Percentiles rank a stretch among this genome's conserved stretches.
phyloP scores from a whole-genome alignment of 1,284 basidiomycete species.

The Cryptococcus wingfieldii region DNA sequence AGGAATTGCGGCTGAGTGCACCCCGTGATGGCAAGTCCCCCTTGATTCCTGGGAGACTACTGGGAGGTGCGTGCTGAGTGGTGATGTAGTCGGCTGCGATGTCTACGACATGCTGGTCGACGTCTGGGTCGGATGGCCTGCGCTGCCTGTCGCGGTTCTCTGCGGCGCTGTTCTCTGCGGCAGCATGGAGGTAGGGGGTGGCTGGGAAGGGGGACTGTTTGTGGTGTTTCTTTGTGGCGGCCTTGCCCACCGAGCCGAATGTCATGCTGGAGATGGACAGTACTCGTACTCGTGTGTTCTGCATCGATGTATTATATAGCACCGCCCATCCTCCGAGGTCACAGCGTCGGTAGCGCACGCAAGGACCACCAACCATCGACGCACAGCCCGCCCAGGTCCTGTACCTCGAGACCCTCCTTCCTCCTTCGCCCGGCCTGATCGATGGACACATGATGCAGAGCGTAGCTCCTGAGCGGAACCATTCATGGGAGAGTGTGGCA shows the following conservation, averaged over 20 bases:
- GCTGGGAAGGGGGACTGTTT: slow-evolving; percentile 15
- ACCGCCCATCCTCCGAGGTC: no score
- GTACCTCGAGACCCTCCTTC: no score
- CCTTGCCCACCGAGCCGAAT: neutral
- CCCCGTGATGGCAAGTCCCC: neutral
- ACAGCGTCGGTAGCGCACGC: no score
- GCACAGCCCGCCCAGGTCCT: no score
- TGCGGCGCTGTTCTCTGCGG: neutral
- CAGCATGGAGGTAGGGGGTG: slow-evolving; percentile 11
- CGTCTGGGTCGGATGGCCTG: neutral
- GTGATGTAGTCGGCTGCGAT: slow-evolving; percentile 10
- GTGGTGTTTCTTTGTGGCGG: neutral
- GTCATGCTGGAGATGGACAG: neutral
- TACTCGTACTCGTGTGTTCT: no score
- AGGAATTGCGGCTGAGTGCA: slow-evolving; percentile 4
- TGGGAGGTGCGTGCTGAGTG: neutral
- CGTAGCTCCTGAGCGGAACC: no score
- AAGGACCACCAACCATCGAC: no score
- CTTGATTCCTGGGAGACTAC: neutral
- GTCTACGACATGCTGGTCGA: slow-evolving; percentile 11
- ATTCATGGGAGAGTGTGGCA: no score
- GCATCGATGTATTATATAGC: no score
- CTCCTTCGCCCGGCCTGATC: no score
- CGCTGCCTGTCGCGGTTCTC: neutral
- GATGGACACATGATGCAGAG: no score